A percentile compares a stretch with the other conserved stretches of the same genome.
Evolutionary conservation across 345 rosid genomes (phyloP).

Genomic region (Linum tenue): DNA sequence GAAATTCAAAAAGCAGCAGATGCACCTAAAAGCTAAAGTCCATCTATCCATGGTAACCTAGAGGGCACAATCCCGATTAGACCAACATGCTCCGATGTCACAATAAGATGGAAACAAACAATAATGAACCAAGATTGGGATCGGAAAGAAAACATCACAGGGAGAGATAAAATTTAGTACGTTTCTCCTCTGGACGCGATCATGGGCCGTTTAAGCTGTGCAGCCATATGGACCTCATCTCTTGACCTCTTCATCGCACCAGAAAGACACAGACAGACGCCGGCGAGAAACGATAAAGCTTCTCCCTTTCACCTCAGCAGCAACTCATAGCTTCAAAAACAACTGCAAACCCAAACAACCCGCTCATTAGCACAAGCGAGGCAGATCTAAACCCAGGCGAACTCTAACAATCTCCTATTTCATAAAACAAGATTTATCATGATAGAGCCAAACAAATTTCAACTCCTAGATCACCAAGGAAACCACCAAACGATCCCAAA

Average conservation of each 20-base stretch:
- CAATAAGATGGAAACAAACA: slow-evolving; percentile 7
- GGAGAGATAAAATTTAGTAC: slow-evolving; percentile 26
- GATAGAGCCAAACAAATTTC: slow-evolving; percentile 8
- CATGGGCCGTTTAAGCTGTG: slow-evolving; percentile 52
- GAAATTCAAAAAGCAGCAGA: too few relatives aligned
- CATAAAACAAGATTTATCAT: neutral
- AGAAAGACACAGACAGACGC: neutral
- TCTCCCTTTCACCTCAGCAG: slow-evolving; percentile 15
- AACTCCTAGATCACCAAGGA: slow-evolving; percentile 28
- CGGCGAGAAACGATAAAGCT: slow-evolving; percentile 6
- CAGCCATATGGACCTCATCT: slow-evolving; percentile 52
- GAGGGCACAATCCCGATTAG: too few relatives aligned
- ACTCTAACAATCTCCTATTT: neutral
- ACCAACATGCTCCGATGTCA: neutral
- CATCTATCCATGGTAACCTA: too few relatives aligned
- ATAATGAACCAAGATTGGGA: neutral
- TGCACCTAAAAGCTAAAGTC: too few relatives aligned
- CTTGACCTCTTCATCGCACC: slow-evolving; percentile 65
- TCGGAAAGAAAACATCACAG: neutral
- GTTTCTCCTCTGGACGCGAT: slow-evolving; percentile 63
- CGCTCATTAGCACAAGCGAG: slow-evolving; percentile 12
- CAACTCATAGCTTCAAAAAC: slow-evolving; percentile 30
- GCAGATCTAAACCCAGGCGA: slow-evolving; percentile 42
- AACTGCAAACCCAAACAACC: slow-evolving; percentile 19
- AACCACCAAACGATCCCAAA: neutral